Evolutionary conservation across 2,329 filamentous ascomycete species (phyloP), one percentile per base, ranked within the genome.

Genomic region (Pseudohalonectria lignicola): DNA sequence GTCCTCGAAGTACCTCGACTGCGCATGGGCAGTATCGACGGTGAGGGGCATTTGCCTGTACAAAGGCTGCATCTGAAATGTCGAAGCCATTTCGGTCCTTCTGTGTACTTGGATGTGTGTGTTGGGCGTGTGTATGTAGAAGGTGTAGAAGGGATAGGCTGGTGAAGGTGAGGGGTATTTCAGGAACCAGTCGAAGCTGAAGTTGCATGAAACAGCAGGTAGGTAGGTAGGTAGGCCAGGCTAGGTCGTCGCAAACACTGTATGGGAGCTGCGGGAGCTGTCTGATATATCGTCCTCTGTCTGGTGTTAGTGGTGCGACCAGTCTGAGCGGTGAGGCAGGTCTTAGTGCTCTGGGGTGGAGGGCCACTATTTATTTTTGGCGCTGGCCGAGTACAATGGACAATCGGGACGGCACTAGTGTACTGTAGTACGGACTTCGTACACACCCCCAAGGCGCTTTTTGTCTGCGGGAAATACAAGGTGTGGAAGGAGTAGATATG

Each of bases 1-100:
- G 44, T 78, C 73, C 42, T 78, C 73, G 52, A 74, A 76, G 61
- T 66, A 71, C 54, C 74, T 75, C 45, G 70, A 49, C 33, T 48
- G 66, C 39, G 64, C 59, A 49, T 70, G 62, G 40, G 54, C 61
- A 44, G 71, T 72, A 55, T 76, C 70, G 55, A 75, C 65, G 36
- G 64, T 64, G 53, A 74, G 54, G 47, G 64, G 61, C 44, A 62
- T 58, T 51, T 62, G 55, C 55, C 66, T 63, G 58, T 69, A 75
- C 50, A 61, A 72, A 43, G 62, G 53, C 53, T 66, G 66, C 65
- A 71, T 69, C 49, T 59, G 59, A 53, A 64, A 68, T 53, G 64
- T 57, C 50, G 67, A 66, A 55, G 64, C 67, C 69, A 73, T 73
- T 59, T 52, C 53, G 45, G 49, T 7, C 23, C 23, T 46, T 38